Evolutionary conservation across 345 rosid species (phyloP).

Genomic region (Reutealis trisperma): DNA sequence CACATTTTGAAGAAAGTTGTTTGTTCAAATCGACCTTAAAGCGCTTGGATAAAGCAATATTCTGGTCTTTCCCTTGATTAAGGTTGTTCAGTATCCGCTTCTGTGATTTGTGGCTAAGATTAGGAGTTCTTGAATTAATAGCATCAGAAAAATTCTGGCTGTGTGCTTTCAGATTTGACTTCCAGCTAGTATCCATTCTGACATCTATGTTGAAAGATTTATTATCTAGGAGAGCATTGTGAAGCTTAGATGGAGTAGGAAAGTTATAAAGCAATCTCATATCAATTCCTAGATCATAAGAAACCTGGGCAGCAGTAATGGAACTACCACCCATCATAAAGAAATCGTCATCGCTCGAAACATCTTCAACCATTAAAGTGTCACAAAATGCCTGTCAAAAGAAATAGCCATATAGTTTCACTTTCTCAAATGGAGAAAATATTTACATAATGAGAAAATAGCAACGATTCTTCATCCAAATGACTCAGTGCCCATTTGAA

Average conservation of each 20-base stretch:
- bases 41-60: slow-evolving; percentile 40
- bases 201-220: slow-evolving; percentile 32
- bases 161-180: slow-evolving; percentile 35
- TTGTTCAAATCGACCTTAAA: slow-evolving; percentile 45
- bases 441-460: not conserved
- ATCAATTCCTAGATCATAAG: slow-evolving; percentile 74
- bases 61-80: slow-evolving; percentile 29
- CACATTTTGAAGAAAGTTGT: slow-evolving; percentile 19
- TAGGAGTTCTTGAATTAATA: slow-evolving; percentile 28
- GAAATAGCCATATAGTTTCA: not conserved
- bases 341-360: slow-evolving; percentile 74
- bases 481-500: not conserved
- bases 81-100: slow-evolving; percentile 22
- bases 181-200: slow-evolving; percentile 24
- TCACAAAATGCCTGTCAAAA: slow-evolving; percentile 70
- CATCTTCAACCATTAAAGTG: slow-evolving; percentile 65
- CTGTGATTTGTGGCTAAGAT: slow-evolving; percentile 26
- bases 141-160: slow-evolving; percentile 27
- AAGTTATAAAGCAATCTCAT: slow-evolving; percentile 73
- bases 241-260: slow-evolving; percentile 72
- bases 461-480: not conserved
- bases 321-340: slow-evolving; percentile 91
- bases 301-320: slow-evolving; percentile 79
- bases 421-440: not conserved
- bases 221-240: slow-evolving; percentile 48